phyloP scores from a whole-genome alignment of 2,329 filamentous ascomycete species.

The Xylariaceae sp. region DNA sequence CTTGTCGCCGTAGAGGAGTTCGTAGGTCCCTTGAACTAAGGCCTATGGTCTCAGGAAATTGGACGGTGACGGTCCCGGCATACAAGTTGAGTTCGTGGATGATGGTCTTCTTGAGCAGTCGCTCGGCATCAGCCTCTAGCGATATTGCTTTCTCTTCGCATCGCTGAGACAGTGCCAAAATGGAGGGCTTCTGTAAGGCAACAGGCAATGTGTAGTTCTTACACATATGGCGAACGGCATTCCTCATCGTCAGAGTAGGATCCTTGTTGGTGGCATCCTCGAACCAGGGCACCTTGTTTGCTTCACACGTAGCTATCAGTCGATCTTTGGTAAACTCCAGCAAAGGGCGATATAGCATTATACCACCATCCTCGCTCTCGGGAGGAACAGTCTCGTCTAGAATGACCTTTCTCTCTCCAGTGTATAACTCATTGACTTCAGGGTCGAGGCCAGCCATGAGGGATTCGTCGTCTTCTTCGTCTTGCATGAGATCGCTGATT shows the following conservation, averaged over 20 bases:
- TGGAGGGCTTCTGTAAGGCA: conserved; percentile 63
- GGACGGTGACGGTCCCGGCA: conserved; percentile 45
- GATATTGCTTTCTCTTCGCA: conserved; percentile 43
- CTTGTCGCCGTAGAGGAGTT: conserved; percentile 16
- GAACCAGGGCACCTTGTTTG: conserved; percentile 69
- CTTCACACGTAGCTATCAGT: conserved; percentile 71
- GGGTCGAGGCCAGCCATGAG: conserved; percentile 7
- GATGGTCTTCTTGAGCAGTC: conserved; percentile 50
- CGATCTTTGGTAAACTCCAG: conserved; percentile 68
- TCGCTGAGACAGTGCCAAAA: conserved; percentile 59
- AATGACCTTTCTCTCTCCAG: conserved; percentile 11
- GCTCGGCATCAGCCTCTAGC: conserved; percentile 52
- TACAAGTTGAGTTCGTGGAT: conserved; percentile 47
- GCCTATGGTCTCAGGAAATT: conserved; percentile 38
- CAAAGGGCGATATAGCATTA: conserved; percentile 67
- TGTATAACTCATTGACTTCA: conserved; percentile 22
- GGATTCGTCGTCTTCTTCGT: conserved; percentile 18
- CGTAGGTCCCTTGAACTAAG: conserved; percentile 11
- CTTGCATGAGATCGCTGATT: conserved; percentile 15
- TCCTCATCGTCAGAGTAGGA: conserved; percentile 72
- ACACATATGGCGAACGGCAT: conserved; percentile 71
- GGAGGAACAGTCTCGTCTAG: conserved; percentile 21
- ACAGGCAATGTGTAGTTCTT: conserved; percentile 59
- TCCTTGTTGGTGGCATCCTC: conserved; percentile 84
- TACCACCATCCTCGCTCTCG: conserved; percentile 60